Percentiles rank a stretch among this genome's conserved stretches.
These are phyloP conservation scores for Somion occarium DNA, from an alignment of 1,284 basidiomycete species.

Conservation along the genomic window DNA sequence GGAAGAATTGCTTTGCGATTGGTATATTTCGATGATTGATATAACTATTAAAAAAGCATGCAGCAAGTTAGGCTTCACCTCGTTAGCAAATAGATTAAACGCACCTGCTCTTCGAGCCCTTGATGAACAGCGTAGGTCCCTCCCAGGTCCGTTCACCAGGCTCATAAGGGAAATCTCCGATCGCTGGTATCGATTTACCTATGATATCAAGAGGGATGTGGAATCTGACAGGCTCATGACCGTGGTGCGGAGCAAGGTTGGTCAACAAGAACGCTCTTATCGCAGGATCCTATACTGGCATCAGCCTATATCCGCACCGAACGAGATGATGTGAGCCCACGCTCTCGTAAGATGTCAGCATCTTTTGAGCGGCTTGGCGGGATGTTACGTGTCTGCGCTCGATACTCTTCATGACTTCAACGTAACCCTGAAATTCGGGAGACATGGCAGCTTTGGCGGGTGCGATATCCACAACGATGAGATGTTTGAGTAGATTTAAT, in stretches of 20 bases:
- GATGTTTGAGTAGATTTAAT: slow-evolving; percentile 44
- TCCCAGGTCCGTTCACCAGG: slow-evolving; percentile 55
- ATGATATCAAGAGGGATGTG: slow-evolving; percentile 71
- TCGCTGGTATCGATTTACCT: slow-evolving; percentile 50
- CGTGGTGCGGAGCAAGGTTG: slow-evolving; percentile 48
- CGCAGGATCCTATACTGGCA: slow-evolving; percentile 53
- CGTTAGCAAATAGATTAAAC: slow-evolving; percentile 17
- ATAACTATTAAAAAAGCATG: slow-evolving; percentile 39
- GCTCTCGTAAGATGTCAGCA: slow-evolving; percentile 59
- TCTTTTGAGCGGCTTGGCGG: slow-evolving; percentile 60
- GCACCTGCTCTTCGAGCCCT: slow-evolving; percentile 73
- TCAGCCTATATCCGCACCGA: background rate
- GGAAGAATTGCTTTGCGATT: slow-evolving; percentile 63
- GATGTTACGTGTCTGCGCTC: slow-evolving; percentile 48
- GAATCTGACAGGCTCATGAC: slow-evolving; percentile 47
- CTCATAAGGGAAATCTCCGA: slow-evolving; percentile 75
- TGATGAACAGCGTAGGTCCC: slow-evolving; percentile 70
- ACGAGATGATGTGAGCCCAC: slow-evolving; percentile 27
- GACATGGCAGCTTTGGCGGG: slow-evolving; percentile 63
- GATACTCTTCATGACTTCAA: slow-evolving; percentile 68
- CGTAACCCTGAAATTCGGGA: slow-evolving; percentile 60
- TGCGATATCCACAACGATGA: slow-evolving; percentile 82
- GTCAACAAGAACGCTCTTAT: slow-evolving; percentile 81
- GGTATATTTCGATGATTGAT: slow-evolving; percentile 66
- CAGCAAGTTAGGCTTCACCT: background rate